These are phyloP conservation scores for Penicillium ochrochloron DNA, from an alignment of 495 filamentous ascomycete species.

Conservation along the genomic window DNA sequence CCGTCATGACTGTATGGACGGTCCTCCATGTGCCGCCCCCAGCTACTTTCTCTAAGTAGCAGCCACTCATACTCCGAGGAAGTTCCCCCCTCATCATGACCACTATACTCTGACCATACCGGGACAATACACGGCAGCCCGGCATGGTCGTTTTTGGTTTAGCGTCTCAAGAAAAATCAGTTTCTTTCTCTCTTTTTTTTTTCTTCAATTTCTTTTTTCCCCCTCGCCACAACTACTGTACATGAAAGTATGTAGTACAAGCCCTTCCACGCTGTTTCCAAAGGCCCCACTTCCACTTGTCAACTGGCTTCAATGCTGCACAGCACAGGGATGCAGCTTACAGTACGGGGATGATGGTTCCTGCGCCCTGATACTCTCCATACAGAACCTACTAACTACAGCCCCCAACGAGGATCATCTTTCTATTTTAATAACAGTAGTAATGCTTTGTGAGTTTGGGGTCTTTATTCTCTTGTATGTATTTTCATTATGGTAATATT, in stretches of 20 bases:
- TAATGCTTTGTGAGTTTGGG: neutral
- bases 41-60: neutral
- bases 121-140: slow-evolving; percentile 34
- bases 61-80: neutral
- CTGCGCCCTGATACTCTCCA: slow-evolving; percentile 22
- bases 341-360: slow-evolving; percentile 25
- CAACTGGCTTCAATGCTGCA: neutral
- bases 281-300: slow-evolving; percentile 25
- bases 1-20: slow-evolving; percentile 5
- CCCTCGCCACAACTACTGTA: slow-evolving; percentile 10
- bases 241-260: neutral
- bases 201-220: slow-evolving; percentile 5
- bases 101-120: slow-evolving; percentile 2
- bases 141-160: slow-evolving; percentile 34
- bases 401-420: neutral
- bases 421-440: slow-evolving; percentile 1
- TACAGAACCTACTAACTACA: neutral
- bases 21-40: neutral
- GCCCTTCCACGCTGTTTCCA: slow-evolving; percentile 21
- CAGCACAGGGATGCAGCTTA: slow-evolving; percentile 13
- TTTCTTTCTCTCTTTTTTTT: slow-evolving; percentile 5
- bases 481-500: neutral
- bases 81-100: slow-evolving; percentile 1
- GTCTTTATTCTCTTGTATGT: neutral
- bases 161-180: slow-evolving; percentile 14